These are phyloP conservation scores for Russula sp. DNA, from an alignment of 768 basidiomycete genomes.

Conservation along the genomic window DNA sequence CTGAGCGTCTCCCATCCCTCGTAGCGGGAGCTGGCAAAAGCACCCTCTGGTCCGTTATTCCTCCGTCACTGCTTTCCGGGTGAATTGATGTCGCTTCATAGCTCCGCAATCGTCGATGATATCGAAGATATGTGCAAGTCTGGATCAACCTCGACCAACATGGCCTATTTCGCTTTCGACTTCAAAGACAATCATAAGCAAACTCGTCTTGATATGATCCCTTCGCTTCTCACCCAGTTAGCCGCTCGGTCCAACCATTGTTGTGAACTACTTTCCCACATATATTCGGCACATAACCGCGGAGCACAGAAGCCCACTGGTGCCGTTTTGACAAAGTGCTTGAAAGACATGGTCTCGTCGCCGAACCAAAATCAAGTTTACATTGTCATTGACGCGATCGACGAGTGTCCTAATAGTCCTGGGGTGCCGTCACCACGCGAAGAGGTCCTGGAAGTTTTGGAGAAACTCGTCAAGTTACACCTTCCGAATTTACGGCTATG, in stretches of 20 bases:
- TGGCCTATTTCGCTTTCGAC: slow-evolving; percentile 11
- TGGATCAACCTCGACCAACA: not conserved
- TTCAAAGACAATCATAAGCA: not conserved
- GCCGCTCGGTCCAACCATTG: not conserved
- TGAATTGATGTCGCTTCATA: not conserved
- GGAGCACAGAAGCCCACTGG: not conserved
- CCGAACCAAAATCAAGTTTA: not conserved
- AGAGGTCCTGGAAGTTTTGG: not conserved
- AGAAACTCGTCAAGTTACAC: not conserved
- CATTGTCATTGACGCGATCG: slow-evolving; percentile 6
- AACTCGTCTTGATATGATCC: not conserved
- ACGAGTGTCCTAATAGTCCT: slow-evolving; percentile 9
- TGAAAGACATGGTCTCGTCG: slow-evolving; percentile 1
- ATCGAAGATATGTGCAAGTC: not conserved
- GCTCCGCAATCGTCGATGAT: slow-evolving; percentile 8
- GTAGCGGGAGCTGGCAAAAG: slow-evolving; percentile 16
- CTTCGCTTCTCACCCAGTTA: slow-evolving; percentile 7
- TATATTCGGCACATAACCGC: not conserved
- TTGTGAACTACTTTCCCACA: not conserved
- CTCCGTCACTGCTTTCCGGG: not conserved
- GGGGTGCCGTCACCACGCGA: not conserved
- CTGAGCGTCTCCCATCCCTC: not conserved
- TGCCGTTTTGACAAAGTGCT: not conserved
- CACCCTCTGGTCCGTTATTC: slow-evolving; percentile 3
- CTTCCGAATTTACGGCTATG: slow-evolving; percentile 1